A percentile compares a stretch with the other conserved stretches of the same genome.
Evolutionary conservation across 805 yeast genomes (phyloP).

Genomic region (Lipomyces oligophaga): DNA sequence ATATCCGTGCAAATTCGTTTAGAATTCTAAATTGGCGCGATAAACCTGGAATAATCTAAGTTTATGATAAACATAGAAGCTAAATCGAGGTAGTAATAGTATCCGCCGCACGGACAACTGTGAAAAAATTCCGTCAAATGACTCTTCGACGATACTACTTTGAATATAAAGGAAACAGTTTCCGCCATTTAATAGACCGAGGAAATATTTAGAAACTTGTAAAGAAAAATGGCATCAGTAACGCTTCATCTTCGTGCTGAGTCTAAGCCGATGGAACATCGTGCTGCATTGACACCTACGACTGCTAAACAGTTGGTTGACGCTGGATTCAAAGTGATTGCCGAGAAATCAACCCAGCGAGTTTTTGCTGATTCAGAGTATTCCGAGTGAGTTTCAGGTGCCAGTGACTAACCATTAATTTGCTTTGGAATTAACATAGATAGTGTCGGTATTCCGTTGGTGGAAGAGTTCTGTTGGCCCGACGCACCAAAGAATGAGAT

Average conservation of each 20-base stretch:
- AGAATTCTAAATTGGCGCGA: too few relatives aligned
- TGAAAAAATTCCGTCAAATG: too few relatives aligned
- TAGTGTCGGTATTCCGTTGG: conserved; percentile 78
- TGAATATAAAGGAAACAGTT: too few relatives aligned
- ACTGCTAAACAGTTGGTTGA: conserved; percentile 78
- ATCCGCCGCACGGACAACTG: too few relatives aligned
- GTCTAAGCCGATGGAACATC: conserved; percentile 93
- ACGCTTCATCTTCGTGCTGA: conserved; percentile 91
- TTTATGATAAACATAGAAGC: too few relatives aligned
- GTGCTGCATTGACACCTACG: conserved; percentile 94
- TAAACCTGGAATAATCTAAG: too few relatives aligned
- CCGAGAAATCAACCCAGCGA: conserved; percentile 83
- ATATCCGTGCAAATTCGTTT: too few relatives aligned
- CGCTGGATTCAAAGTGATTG: conserved; percentile 84
- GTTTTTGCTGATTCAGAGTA: conserved; percentile 76
- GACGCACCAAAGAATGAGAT: conserved; percentile 85
- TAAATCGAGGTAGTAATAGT: too few relatives aligned
- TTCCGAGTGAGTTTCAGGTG: conserved; percentile 35
- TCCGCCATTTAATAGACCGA: too few relatives aligned
- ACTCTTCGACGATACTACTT: too few relatives aligned
- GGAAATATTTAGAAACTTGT: neutral
- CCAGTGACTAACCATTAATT: neutral
- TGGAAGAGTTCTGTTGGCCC: conserved; percentile 92
- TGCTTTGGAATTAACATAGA: neutral
- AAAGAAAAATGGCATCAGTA: conserved; percentile 37